phyloP scores from a whole-genome alignment of 257 asterid species.

The Petrea volubilis region DNA sequence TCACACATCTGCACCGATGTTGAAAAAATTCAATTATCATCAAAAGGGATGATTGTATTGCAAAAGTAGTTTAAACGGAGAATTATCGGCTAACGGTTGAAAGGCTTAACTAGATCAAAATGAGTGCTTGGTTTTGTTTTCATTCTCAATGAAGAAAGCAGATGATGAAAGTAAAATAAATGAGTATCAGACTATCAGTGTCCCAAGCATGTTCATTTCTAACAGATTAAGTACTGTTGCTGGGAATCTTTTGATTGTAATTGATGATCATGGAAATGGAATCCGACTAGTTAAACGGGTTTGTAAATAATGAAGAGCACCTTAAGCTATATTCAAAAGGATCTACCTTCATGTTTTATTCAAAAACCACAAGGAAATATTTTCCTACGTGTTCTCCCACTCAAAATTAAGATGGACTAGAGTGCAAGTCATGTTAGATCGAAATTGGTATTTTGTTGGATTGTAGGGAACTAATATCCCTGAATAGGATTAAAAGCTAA shows the following conservation, averaged over 20 bases:
- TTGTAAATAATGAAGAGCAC: not conserved
- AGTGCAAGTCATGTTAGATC: not conserved
- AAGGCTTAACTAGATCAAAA: not conserved
- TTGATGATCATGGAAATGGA: not conserved
- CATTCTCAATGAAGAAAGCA: not conserved
- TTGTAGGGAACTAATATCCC: not conserved
- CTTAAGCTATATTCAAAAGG: not conserved
- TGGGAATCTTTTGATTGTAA: not conserved
- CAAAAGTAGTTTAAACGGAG: not conserved
- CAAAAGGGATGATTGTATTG: not conserved
- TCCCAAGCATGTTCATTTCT: not conserved
- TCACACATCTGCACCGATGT: not conserved
- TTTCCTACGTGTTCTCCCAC: not conserved
- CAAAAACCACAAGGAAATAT: not conserved
- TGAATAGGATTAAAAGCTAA: not conserved
- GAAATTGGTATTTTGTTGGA: not conserved
- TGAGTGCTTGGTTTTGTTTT: not conserved
- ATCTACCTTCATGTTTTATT: not conserved
- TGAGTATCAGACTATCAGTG: not conserved
- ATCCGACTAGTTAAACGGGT: not conserved
- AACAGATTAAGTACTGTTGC: not conserved
- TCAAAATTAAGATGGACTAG: not conserved
- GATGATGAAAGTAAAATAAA: not conserved
- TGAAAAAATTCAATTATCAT: not conserved
- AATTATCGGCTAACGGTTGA: not conserved